Conservation (phyloP, 176 grass and related monocot species). For the Avena sativa region DNA sequence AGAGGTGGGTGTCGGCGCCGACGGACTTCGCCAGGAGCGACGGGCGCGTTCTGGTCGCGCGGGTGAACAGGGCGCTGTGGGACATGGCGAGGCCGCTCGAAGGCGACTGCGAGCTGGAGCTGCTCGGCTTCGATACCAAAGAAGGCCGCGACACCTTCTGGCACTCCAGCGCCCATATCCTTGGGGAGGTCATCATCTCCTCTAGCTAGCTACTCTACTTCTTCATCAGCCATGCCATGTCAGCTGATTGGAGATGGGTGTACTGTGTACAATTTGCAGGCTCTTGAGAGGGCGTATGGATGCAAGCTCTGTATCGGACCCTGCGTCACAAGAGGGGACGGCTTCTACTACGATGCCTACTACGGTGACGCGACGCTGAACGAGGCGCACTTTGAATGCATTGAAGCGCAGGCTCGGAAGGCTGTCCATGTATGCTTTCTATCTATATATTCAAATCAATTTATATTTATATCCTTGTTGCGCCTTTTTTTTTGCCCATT, state of each 20-base stretch:
- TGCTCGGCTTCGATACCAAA: conserved; percentile 83
- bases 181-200: conserved; percentile 62
- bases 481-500: neutral
- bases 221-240: neutral
- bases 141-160: conserved; percentile 95
- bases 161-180: conserved; percentile 97
- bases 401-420: conserved; percentile 76
- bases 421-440: conserved; percentile 72
- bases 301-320: conserved; percentile 96
- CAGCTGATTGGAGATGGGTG: neutral
- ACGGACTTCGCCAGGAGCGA: conserved; percentile 81
- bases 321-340: conserved; percentile 91
- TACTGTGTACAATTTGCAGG: conserved; percentile 40
- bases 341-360: conserved; percentile 97
- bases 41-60: conserved; percentile 75
- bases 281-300: conserved; percentile 88
- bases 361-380: conserved; percentile 83
- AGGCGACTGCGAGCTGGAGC: conserved; percentile 71
- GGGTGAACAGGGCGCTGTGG: conserved; percentile 83
- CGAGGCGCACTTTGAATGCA: conserved; percentile 72
- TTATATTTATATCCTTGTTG: neutral
- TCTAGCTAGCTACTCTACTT: too few species aligned
- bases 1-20: conserved; percentile 76
- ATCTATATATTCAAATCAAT: neutral
- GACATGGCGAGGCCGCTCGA: conserved; percentile 91